A percentile compares a stretch with the other conserved stretches of the same genome.
Evolutionary conservation across 202 grass and related monocot species (phyloP).

Genomic region (Cymbopogon flexuosus): DNA sequence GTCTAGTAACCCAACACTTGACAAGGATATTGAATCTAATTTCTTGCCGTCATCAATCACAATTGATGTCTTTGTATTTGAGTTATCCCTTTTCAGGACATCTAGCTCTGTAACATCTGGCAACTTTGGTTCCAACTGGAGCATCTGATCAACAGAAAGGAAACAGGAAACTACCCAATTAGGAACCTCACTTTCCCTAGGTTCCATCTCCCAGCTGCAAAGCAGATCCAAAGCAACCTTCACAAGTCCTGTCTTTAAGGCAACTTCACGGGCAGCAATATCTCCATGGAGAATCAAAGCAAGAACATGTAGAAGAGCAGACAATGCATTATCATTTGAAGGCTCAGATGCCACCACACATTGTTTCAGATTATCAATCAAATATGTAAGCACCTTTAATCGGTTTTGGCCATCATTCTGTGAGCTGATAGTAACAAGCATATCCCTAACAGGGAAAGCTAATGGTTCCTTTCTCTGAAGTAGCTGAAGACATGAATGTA

Average conservation of each 20-base stretch:
- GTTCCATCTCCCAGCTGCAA: slow-evolving; percentile 59
- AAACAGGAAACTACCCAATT: slow-evolving; percentile 95
- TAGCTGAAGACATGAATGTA: slow-evolving; percentile 69
- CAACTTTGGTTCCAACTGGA: slow-evolving; percentile 84
- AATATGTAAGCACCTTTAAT: slow-evolving; percentile 67
- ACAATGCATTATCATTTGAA: slow-evolving; percentile 49
- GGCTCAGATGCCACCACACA: slow-evolving; percentile 41
- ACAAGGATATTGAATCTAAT: slow-evolving; percentile 44
- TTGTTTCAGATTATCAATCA: slow-evolving; percentile 88
- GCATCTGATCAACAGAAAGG: slow-evolving; percentile 89
- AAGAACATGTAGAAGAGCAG: slow-evolving; percentile 83
- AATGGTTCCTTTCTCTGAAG: slow-evolving; percentile 76
- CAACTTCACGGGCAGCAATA: slow-evolving; percentile 65
- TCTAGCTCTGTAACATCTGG: slow-evolving; percentile 72
- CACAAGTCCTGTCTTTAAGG: slow-evolving; percentile 65
- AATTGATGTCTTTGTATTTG: slow-evolving; percentile 42
- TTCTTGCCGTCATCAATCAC: slow-evolving; percentile 70
- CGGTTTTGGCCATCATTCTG: slow-evolving; percentile 92
- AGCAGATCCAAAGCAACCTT: slow-evolving; percentile 83
- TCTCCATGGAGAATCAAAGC: slow-evolving; percentile 96
- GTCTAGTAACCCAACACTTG: slow-evolving; percentile 54
- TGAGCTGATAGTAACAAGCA: slow-evolving; percentile 83
- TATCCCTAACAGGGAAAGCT: slow-evolving; percentile 88
- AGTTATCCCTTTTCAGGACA: slow-evolving; percentile 69
- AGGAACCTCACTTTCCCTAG: slow-evolving; percentile 51